Percentiles rank a stretch among this genome's conserved stretches.
Evolutionary conservation across 768 basidiomycete species (phyloP).

Genomic region (Kwoniella mangroviensis): DNA sequence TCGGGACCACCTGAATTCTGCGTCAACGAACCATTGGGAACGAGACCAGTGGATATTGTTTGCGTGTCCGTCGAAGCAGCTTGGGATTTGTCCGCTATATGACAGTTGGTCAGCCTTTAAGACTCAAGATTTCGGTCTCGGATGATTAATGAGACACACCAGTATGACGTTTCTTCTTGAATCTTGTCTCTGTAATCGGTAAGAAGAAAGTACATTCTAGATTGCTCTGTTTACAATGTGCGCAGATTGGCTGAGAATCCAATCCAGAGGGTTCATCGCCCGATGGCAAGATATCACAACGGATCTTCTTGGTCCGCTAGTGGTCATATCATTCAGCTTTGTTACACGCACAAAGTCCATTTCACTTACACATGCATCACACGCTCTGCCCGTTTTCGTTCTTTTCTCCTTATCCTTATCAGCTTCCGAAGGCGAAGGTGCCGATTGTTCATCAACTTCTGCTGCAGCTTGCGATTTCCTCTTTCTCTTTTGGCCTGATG

Average conservation of each 20-base stretch:
- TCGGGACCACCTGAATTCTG: slow-evolving; percentile 1
- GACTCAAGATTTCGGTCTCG: slow-evolving; percentile 5
- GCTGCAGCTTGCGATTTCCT: slow-evolving; percentile 9
- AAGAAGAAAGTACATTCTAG: slow-evolving; percentile 97
- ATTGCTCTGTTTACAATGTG: slow-evolving; percentile 91
- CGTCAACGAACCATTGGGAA: background rate
- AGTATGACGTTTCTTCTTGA: slow-evolving; percentile 87
- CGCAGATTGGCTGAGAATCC: slow-evolving; percentile 71
- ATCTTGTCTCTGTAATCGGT: slow-evolving; percentile 97
- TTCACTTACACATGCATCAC: slow-evolving; percentile 55
- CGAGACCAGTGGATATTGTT: background rate
- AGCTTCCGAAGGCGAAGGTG: slow-evolving; percentile 3
- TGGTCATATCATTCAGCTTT: no score
- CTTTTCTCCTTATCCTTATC: slow-evolving; percentile 51
- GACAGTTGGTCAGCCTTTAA: no score
- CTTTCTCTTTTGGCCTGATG: slow-evolving; percentile 19
- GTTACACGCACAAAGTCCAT: no score
- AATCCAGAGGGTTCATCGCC: slow-evolving; percentile 64
- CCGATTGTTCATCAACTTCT: background rate
- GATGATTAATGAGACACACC: slow-evolving; percentile 65
- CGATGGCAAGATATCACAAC: slow-evolving; percentile 74
- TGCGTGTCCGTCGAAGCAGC: background rate
- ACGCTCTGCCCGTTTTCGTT: slow-evolving; percentile 55
- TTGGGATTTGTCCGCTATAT: background rate
- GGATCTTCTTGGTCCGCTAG: slow-evolving; percentile 55